These are phyloP conservation scores for Globisporangium middletonii DNA, from an alignment of 352 stramenopile genomes.

Conservation along the genomic window DNA sequence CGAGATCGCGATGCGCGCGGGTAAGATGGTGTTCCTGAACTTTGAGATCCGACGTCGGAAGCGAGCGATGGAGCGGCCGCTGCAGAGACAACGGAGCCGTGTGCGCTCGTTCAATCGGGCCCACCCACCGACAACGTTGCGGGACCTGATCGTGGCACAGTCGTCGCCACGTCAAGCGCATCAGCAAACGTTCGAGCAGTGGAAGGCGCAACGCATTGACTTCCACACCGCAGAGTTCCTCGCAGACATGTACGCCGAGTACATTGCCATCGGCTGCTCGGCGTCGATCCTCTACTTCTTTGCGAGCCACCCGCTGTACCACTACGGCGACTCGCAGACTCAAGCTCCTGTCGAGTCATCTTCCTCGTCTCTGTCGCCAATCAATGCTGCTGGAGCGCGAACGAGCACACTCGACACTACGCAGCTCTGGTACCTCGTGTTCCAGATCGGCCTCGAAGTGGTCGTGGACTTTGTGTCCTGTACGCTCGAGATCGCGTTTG, in stretches of 20 bases:
- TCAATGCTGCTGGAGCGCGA: too few species aligned
- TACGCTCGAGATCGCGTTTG: constrained; percentile 4
- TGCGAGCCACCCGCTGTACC: constrained; percentile 24
- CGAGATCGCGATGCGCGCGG: constrained; percentile 24
- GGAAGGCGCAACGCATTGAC: constrained; percentile 7
- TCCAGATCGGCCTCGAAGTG: constrained; percentile 6
- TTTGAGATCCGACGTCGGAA: background rate
- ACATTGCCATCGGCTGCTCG: constrained; percentile 39
- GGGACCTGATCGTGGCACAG: too few species aligned
- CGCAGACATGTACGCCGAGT: constrained; percentile 35
- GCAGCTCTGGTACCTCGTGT: background rate
- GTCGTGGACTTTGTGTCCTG: constrained; percentile 4
- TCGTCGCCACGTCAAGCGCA: too few species aligned
- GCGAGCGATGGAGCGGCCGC: background rate
- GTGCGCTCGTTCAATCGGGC: too few species aligned
- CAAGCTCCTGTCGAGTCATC: too few species aligned
- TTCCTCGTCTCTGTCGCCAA: too few species aligned
- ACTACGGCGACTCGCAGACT: background rate
- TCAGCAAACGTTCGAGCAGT: background rate
- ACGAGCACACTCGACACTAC: background rate
- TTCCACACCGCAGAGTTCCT: constrained; percentile 5
- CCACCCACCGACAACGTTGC: background rate
- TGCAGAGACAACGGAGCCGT: too few species aligned
- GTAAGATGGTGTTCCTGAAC: constrained; percentile 16
- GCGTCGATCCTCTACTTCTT: constrained; percentile 29